These are phyloP conservation scores for Brassica balearica DNA, from an alignment of 441 rosid genomes.

Conservation along the genomic window DNA sequence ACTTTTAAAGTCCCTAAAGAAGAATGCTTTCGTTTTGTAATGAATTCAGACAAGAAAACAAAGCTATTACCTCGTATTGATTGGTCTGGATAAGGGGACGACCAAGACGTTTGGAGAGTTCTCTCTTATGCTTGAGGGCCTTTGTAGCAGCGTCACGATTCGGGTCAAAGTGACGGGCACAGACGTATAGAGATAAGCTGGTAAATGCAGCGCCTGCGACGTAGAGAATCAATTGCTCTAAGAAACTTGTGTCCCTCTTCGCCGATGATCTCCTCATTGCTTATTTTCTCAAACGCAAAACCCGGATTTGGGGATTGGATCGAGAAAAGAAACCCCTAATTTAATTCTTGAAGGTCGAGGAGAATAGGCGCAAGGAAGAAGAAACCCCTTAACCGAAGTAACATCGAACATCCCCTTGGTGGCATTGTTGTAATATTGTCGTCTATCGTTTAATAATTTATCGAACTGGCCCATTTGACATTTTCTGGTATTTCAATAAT, in stretches of 20 bases:
- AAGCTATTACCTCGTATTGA: conserved; percentile 65
- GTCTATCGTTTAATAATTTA: neutral
- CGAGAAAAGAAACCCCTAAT: neutral
- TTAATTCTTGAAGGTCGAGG: conserved; percentile 9
- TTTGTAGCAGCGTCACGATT: conserved; percentile 81
- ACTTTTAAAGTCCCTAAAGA: neutral
- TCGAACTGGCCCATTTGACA: neutral
- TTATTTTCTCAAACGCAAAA: neutral
- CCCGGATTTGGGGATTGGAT: conserved; percentile 15
- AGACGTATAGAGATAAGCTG: conserved; percentile 69
- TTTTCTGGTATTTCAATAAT: neutral
- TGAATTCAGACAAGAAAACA: neutral
- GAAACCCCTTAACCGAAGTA: conserved; percentile 2
- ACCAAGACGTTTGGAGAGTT: conserved; percentile 79
- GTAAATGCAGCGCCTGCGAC: conserved; percentile 90
- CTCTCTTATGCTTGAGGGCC: conserved; percentile 78
- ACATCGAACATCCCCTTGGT: conserved; percentile 5
- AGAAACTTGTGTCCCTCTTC: conserved; percentile 49
- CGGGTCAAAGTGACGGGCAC: conserved; percentile 78
- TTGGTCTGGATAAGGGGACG: conserved; percentile 80
- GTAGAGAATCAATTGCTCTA: conserved; percentile 69
- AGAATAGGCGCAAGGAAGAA: conserved; percentile 21
- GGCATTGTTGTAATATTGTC: conserved; percentile 9
- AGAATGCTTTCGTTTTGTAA: neutral
- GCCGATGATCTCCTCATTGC: conserved; percentile 49